Conservation (phyloP, 257 asterid genomes). For the Solanum medicagineum region DNA sequence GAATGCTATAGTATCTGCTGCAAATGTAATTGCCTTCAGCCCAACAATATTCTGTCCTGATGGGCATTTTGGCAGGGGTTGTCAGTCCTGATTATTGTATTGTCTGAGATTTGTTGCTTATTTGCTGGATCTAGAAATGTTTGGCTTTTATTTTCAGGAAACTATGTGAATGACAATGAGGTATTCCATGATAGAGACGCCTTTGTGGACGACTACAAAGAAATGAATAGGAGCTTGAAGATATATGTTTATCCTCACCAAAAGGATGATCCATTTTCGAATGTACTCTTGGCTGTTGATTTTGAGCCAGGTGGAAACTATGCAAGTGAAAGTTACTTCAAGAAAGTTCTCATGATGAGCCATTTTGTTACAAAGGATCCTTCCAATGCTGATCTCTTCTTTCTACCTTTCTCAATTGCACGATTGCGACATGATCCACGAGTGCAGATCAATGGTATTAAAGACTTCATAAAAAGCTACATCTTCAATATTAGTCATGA, state of each 20-base stretch:
- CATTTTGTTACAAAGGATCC: conserved; percentile 64
- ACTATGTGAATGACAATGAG: conserved; percentile 15
- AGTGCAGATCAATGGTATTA: conserved; percentile 53
- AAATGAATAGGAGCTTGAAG: conserved; percentile 61
- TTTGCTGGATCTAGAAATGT: conserved; percentile 5
- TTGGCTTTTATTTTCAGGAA: conserved; percentile 24
- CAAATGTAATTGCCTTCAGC: not conserved
- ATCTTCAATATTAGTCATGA: conserved; percentile 42
- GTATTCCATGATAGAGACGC: conserved; percentile 51
- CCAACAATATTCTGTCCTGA: not conserved
- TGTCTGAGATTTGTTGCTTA: conserved; percentile 1
- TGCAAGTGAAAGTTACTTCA: conserved; percentile 93
- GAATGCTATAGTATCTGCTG: not conserved
- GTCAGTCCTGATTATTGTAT: not conserved
- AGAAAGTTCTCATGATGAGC: conserved; percentile 53
- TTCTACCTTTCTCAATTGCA: conserved; percentile 72
- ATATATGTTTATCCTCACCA: conserved; percentile 57
- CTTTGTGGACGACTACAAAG: conserved; percentile 50
- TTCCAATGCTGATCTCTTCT: conserved; percentile 61
- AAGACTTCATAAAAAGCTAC: conserved; percentile 51
- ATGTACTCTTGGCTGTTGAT: conserved; percentile 52
- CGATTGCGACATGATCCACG: conserved; percentile 67
- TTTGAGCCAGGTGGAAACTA: conserved; percentile 74
- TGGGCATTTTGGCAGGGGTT: not conserved
- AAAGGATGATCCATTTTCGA: conserved; percentile 57